Base-by-base conservation (phyloP, 352 stramenopile genomes). In the Globisporangium perplexum region DNA sequence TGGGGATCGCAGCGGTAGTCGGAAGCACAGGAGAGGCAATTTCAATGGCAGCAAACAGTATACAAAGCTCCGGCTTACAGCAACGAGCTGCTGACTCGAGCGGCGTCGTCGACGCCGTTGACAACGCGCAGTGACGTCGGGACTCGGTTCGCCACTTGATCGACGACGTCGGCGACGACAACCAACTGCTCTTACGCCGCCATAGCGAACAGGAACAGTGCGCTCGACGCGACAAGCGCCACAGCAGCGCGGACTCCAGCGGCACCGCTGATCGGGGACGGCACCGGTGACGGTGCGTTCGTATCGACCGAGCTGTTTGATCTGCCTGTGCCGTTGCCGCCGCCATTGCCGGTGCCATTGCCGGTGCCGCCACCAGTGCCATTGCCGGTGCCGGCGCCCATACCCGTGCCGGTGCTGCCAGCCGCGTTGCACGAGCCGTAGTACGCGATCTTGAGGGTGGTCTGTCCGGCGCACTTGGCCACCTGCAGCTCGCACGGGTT, bases 401-500 rank as follows among this genome's bases (percentile, higher is more conserved):
- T 28, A 8, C 5, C n/a, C 7, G 24, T 46, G 11, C 33, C n/a
- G 36, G 7, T 15, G 5, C 14, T 18, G 12, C 33, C 33, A 12
- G 8, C 10, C 30, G 30, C 6, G 30, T 14, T 35, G 12, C 44
- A 49, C 44, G 14, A 5, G 24, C 44, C 44, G 4, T 18, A 14
- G 44, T 46, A 23, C 44, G 24, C 44, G 14, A 49, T 11, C 11
- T 49, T 20, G 44, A 49, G 39, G 6, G 39, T 14, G 4, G 39
- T 45, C 3, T 22, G 23, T 12, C 44, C 44, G 4, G 12, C 20
- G 39, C 50, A 56, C 38, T 47, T 56, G 38, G 50, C 50, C 22
- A 39, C 23, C 7, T 28, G 23, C 10, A 65, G 47, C 43, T 33
- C 39, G 39, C 59, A 65, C 36, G 33, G 43, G 50, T 66, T 67